Conservation (phyloP, 495 filamentous ascomycete genomes). For the Glonium stellatum region DNA sequence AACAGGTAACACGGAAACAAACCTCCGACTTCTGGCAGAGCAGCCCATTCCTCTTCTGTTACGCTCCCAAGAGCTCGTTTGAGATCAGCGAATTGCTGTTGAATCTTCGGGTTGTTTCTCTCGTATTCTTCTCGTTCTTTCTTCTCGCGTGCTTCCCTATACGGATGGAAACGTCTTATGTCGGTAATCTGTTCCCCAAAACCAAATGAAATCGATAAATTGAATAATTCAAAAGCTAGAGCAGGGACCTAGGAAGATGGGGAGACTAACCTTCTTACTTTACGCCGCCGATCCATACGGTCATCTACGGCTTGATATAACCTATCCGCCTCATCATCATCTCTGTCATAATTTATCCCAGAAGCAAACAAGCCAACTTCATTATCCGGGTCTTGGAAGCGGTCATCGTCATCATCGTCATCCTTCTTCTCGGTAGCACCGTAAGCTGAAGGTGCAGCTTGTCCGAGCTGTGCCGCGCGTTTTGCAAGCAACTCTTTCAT, state of each 20-base stretch:
- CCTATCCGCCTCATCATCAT: constrained; percentile 93
- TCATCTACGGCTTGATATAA: constrained; percentile 93
- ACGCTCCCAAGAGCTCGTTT: constrained; percentile 84
- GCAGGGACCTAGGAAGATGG: constrained; percentile 26
- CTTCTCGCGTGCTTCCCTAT: constrained; percentile 91
- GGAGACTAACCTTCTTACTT: constrained; percentile 77
- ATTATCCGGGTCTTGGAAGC: constrained; percentile 94
- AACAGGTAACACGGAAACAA: neutral
- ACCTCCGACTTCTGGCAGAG: constrained; percentile 73
- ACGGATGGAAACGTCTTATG: constrained; percentile 54
- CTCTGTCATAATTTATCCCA: constrained; percentile 78
- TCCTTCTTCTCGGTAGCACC: constrained; percentile 65
- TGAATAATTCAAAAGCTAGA: constrained; percentile 19
- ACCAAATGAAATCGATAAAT: constrained; percentile 28
- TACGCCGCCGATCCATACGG: constrained; percentile 85
- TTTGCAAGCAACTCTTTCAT: constrained; percentile 96
- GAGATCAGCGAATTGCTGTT: constrained; percentile 94
- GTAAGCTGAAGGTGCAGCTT: constrained; percentile 72
- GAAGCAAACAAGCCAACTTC: constrained; percentile 92
- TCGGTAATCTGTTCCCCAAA: constrained; percentile 73
- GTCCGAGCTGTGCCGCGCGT: constrained; percentile 76
- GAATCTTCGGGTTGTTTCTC: constrained; percentile 93
- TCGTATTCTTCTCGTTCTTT: constrained; percentile 92
- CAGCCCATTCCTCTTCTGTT: constrained; percentile 94
- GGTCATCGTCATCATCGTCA: constrained; percentile 72